Base-by-base conservation (phyloP, 306 rosid species). In the Begonia peltatifolia region DNA sequence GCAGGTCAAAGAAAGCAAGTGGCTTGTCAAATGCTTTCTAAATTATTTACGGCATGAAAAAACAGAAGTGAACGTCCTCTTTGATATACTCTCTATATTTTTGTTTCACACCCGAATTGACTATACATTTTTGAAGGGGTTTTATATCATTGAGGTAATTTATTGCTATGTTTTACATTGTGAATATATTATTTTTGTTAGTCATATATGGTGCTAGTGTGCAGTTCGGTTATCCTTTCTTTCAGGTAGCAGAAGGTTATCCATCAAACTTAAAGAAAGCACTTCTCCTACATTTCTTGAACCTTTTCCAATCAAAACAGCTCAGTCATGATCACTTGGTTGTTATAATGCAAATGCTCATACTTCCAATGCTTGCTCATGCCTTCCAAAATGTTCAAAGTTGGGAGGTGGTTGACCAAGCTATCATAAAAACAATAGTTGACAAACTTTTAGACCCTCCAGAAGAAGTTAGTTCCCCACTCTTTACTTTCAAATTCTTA, bases 381-480 rank as follows among this genome's bases (percentile, higher is more conserved):
- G 85, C 99, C 60, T 92, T 92, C 82, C 99, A 86, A 72, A 86
- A 83, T 79, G 83, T 61, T 57, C 93, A 86, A 73, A 92, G 94
- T 68, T 92, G 99, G 99, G 99, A 92, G 68, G 99, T 92, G 53
- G 96, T 92, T 75, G 99, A 92, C 72, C 76, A 75, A 62, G 16
- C 66, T 62, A 83, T 92, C 30, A 79, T 92, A 50, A 81, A 92
- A 72, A 86, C 96, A 59, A 83, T 92, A 52, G 96, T 92, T 16
- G 99, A 92, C 70, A 92, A 87, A 76, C 99, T 92, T 86, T 96
- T 92, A 22, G 99, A 92, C 79, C 99, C 99, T 68, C 99, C 94
- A 11, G 99, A 92, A 71, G 99, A 86, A 94, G 99, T 92, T 60
- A 63, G 62, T 44, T 59, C 57, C 36, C 59, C 14, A 59, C 58